Evolutionary conservation across 441 rosid species (phyloP).

Genomic region (Populus hybrid): DNA sequence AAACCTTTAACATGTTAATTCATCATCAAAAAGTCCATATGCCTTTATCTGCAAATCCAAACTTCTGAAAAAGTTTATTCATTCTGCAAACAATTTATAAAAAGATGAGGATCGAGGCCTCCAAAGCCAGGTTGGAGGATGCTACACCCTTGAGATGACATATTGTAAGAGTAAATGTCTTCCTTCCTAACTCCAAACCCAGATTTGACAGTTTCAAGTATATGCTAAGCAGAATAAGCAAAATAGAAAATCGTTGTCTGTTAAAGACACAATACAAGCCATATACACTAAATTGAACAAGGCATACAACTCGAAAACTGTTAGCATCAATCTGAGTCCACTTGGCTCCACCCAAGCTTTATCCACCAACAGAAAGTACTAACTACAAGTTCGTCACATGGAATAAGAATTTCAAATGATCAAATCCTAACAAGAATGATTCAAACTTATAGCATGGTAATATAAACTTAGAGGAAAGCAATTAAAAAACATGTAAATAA

Average conservation of each 20-base stretch:
- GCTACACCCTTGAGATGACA: too few species aligned
- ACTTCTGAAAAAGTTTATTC: neutral
- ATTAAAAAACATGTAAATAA: neutral
- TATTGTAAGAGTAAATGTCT: too few species aligned
- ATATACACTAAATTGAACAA: neutral
- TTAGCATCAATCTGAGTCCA: neutral
- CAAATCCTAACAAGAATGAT: neutral
- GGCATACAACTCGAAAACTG: neutral
- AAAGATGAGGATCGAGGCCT: too few species aligned
- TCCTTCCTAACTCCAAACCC: neutral
- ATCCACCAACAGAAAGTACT: neutral
- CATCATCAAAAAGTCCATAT: neutral
- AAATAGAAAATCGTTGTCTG: neutral
- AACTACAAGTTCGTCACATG: neutral
- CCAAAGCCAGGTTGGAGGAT: too few species aligned
- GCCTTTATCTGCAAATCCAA: neutral
- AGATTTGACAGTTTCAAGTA: neutral
- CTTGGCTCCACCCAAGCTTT: neutral
- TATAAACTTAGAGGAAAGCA: neutral
- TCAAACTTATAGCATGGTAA: neutral
- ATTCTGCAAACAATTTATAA: too few species aligned
- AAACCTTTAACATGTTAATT: neutral
- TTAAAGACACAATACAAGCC: neutral
- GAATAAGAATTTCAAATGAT: neutral
- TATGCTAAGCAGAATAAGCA: neutral